These are phyloP conservation scores for Solanum chaucha DNA, from an alignment of 257 asterid genomes.

Conservation along the genomic window DNA sequence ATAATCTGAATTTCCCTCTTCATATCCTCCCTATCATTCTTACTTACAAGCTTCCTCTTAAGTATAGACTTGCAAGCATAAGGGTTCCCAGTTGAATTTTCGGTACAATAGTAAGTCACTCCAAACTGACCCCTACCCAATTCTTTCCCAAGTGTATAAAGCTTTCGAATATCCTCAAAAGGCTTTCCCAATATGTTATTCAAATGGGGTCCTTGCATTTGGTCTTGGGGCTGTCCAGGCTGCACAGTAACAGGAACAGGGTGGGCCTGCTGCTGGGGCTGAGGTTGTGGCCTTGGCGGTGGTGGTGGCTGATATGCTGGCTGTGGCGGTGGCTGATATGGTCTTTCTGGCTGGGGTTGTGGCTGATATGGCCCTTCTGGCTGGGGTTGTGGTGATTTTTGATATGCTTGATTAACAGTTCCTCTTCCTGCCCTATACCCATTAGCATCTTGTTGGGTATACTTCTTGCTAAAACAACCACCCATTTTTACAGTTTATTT, in stretches of 20 bases:
- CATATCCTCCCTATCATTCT: constrained; percentile 58
- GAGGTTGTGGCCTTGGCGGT: constrained; percentile 4
- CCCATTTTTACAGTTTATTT: constrained; percentile 26
- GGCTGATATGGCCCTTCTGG: constrained; percentile 1
- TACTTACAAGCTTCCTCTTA: constrained; percentile 55
- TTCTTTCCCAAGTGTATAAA: constrained; percentile 46
- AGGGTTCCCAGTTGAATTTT: constrained; percentile 26
- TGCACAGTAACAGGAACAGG: constrained; percentile 15
- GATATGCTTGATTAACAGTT: constrained; percentile 12
- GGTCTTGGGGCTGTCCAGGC: constrained; percentile 15
- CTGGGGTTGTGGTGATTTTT: constrained; percentile 4
- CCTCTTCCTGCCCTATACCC: constrained; percentile 25
- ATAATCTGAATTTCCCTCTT: constrained; percentile 65
- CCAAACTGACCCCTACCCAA: constrained; percentile 67
- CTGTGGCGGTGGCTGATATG: neutral
- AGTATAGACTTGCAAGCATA: constrained; percentile 61
- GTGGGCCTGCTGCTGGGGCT: neutral
- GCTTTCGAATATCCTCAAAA: constrained; percentile 44
- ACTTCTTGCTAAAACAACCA: constrained; percentile 47
- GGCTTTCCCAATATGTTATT: constrained; percentile 54
- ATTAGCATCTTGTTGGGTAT: constrained; percentile 15
- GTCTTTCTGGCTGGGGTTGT: constrained; percentile 3
- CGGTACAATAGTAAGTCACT: constrained; percentile 49
- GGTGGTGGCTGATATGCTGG: neutral
- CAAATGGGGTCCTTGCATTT: constrained; percentile 29